Base-by-base conservation (phyloP, 2,329 filamentous ascomycete genomes). In the Venturia nashicola region DNA sequence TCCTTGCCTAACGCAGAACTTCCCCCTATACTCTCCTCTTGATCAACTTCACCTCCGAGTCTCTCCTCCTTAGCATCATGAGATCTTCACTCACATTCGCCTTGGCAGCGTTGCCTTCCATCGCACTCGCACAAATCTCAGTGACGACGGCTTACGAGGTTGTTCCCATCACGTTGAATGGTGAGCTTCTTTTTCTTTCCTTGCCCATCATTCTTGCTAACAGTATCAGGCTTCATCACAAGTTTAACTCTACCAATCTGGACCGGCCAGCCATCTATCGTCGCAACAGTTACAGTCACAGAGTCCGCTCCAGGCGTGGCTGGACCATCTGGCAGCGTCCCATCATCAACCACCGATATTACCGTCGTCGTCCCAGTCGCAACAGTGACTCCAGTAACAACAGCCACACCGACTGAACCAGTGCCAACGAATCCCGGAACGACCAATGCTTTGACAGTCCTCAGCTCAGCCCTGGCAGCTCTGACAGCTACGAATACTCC, bases 231-330 rank as follows among this genome's bases (percentile, higher is more conserved):
- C 11, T 59, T 59, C 34, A 63, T 39, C 32, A 63, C 61, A 11
- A 57, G 34, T 43, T 36, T 63, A 6, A 51, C 61, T 54, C 27
- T 63, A 20, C 61, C 61, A 63, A 48, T 48, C n/a, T 63, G 27
- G 34, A 63, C 61, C 34, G 61, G 61, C 43, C 61, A 63, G n/a
- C 36, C 46, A 14, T 36, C 46, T 1, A 57, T 57, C 32, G 61
- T 40, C 27, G 46, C 61, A 54, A 63, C 61, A 20, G 18, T 59
- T 5, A 63, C 61, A 14, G 20, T 63, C 20, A 42, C 61, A 6
- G 48, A 54, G n/a, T 23, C 61, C 14, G 36, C 61, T 2, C 27
- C 36, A 23, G 36, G 20, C 18, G 20, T 32, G 32, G 60, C n/a
- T 16, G 42, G 32, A 46, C 14, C 32, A 27, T 61, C 40, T 16